Evolutionary conservation across 2,329 filamentous ascomycete species (phyloP).

Genomic region (Pseudocercospora macadamiae): DNA sequence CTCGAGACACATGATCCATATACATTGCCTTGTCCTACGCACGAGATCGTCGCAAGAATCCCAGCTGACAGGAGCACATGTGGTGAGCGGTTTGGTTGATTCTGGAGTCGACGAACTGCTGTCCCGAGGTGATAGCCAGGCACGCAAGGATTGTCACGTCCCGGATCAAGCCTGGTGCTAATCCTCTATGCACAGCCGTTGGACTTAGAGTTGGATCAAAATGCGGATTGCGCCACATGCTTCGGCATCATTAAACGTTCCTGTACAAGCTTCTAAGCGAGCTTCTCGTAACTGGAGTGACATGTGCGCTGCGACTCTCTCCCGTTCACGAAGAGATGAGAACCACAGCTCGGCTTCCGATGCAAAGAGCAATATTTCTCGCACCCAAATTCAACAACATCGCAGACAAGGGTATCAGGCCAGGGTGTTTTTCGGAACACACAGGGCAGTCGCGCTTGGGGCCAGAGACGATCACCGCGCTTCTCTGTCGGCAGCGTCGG

Average conservation of each 20-base stretch:
- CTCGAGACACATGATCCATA: background rate
- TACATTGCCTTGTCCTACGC: conserved; percentile 5
- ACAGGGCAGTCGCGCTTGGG: background rate
- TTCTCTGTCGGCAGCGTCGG: background rate
- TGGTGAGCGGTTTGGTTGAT: conserved; percentile 2
- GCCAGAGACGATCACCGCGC: conserved; percentile 2
- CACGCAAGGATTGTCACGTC: conserved; percentile 1
- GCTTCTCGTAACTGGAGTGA: background rate
- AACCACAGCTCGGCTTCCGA: background rate
- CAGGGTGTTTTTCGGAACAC: conserved; percentile 3
- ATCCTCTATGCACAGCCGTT: conserved; percentile 16
- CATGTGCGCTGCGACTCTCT: background rate
- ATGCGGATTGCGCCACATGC: conserved; percentile 9
- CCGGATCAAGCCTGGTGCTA: conserved; percentile 10
- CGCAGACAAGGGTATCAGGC: background rate
- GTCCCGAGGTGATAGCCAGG: background rate
- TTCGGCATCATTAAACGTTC: background rate
- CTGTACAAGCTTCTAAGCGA: conserved; percentile 7
- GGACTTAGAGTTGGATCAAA: background rate
- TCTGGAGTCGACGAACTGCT: background rate
- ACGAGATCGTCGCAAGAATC: background rate
- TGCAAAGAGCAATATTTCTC: background rate
- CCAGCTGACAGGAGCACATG: conserved; percentile 6
- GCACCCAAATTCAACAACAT: background rate
- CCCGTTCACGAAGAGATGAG: background rate